Conservation (phyloP, 2,329 filamentous ascomycete species). For the Orbilia javanica region DNA sequence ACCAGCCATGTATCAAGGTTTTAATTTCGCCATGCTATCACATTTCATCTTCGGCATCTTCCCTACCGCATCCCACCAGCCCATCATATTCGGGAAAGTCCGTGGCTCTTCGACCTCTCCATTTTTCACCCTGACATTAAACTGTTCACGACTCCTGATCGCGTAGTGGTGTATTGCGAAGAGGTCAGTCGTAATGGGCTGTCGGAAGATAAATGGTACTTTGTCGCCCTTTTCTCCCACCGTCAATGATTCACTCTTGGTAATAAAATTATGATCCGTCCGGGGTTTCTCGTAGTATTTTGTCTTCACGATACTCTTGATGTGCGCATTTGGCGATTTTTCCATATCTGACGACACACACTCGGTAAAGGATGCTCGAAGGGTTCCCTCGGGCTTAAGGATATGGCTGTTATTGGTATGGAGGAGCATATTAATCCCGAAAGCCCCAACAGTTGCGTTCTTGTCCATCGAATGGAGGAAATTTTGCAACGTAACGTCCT, state of each 20-base stretch:
- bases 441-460: conserved; percentile 62
- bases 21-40: conserved; percentile 51
- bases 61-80: conserved; percentile 45
- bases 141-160: conserved; percentile 64
- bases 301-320: conserved; percentile 64
- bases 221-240: conserved; percentile 59
- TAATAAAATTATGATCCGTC: conserved; percentile 53
- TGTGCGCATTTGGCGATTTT: conserved; percentile 62
- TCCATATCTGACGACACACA: conserved; percentile 62
- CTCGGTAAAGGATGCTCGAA: conserved; percentile 62
- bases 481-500: conserved; percentile 60
- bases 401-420: conserved; percentile 63
- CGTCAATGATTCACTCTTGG: conserved; percentile 37
- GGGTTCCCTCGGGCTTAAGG: conserved; percentile 59
- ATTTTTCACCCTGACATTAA: conserved; percentile 46
- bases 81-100: conserved; percentile 54
- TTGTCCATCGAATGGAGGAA: conserved; percentile 60
- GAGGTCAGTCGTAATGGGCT: conserved; percentile 63
- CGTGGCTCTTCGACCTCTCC: conserved; percentile 52
- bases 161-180: conserved; percentile 64
- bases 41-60: conserved; percentile 57
- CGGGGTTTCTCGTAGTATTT: conserved; percentile 59
- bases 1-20: conserved; percentile 10
- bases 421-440: conserved; percentile 64
- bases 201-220: conserved; percentile 59